Base-by-base conservation (phyloP, 1,284 basidiomycete species). In the Takashimella tepidaria region DNA sequence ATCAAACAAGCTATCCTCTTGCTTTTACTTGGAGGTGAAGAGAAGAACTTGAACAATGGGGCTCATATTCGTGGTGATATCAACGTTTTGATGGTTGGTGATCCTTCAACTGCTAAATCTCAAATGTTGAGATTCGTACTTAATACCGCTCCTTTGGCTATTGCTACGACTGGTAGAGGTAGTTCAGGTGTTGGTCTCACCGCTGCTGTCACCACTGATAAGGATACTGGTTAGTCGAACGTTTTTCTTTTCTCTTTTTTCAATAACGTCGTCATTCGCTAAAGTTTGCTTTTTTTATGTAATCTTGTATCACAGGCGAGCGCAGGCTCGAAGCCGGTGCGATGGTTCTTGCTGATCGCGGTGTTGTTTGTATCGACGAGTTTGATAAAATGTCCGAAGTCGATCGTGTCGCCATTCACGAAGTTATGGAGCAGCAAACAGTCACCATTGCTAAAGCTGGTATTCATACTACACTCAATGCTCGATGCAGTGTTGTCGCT, bases 351-450 rank as follows among this genome's bases (percentile, higher is more conserved):
- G 96, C 96, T n/a, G 96, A 99, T 75, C 86, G 93, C 58, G 96
- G 96, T 20, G 92, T 98, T 12, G 95, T 98, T 45, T 99, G 95
- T 77, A 98, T 99, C 66, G 96, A 99, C 76, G 95, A 99, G 77
- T 99, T 99, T 69, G 95, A 99, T 82, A 99, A 99, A 76, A 98
- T 99, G 95, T 92, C 89, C 26, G 96, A 98, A 66, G 83, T 97
- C 61, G 95, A 99, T 78, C 85, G 96, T 63, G 95, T 98, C n/a
- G 95, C 96, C 25, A 99, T 99, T 64, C 96, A 99, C 78, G 96
- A 99, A 84, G 96, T 98, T 68, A 99, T 99, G 96, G 95, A 98
- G 74, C 92, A 96, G 75, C 95, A 98, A 74, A 99, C 96, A 0
- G 93, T 99, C 50, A 98, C 96, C 1, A 99, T 99, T 62, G 96